phyloP scores from a whole-genome alignment of 352 stramenopile genomes.

The Aphanomyces astaci region DNA sequence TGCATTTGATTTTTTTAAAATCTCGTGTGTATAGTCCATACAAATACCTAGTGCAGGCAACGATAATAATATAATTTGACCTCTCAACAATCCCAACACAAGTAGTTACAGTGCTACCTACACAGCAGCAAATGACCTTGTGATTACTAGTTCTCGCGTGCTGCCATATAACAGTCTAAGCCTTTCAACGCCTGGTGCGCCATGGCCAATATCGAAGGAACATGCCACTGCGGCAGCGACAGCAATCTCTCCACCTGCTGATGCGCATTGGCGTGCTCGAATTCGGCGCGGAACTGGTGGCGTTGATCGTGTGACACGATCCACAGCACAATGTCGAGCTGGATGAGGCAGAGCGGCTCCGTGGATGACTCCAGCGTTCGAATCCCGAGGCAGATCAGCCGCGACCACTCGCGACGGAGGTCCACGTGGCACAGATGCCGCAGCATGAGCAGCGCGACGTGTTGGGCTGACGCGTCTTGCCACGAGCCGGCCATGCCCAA shows the following conservation, averaged over 20 bases:
- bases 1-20: constrained; percentile 1
- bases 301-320: background rate
- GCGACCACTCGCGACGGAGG: background rate
- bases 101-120: no score
- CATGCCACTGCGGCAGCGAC: background rate
- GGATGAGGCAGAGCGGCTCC: constrained; percentile 4
- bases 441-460: constrained; percentile 4
- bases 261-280: background rate
- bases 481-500: background rate
- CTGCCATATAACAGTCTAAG: background rate
- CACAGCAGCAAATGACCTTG: background rate
- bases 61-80: no score
- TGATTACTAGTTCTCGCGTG: no score
- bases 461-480: constrained; percentile 10
- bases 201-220: background rate
- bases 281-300: background rate
- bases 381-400: background rate
- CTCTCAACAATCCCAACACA: no score
- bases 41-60: no score
- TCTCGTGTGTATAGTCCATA: background rate
- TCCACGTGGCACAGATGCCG: constrained; percentile 1
- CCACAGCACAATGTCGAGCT: constrained; percentile 10
- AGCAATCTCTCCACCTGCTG: background rate
- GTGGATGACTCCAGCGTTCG: constrained; percentile 14
- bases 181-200: background rate